A percentile compares a stretch with the other conserved stretches of the same genome.
These are phyloP conservation scores for Rehmannia glutinosa DNA, from an alignment of 257 asterid genomes.

Conservation along the genomic window DNA sequence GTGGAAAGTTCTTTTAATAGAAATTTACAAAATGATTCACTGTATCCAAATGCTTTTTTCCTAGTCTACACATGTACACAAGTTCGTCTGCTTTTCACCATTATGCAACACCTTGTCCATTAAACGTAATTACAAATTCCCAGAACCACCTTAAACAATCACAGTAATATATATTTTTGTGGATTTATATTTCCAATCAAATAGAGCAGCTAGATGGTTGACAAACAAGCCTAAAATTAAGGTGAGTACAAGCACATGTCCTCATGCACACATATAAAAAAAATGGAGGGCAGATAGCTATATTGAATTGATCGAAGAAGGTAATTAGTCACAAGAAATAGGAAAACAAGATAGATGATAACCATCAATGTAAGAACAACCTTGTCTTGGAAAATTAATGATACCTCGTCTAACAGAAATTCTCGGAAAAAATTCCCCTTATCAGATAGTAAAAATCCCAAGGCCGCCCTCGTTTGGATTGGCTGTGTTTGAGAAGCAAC, in stretches of 20 bases:
- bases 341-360: background rate
- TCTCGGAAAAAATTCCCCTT: conserved; percentile 94
- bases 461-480: conserved; percentile 90
- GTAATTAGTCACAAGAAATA: background rate
- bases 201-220: background rate
- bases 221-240: background rate
- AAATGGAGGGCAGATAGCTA: background rate
- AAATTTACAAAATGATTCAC: background rate
- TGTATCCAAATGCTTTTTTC: background rate
- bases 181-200: background rate
- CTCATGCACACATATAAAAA: background rate
- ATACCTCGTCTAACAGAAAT: conserved; percentile 95
- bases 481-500: conserved; percentile 54
- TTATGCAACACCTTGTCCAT: background rate
- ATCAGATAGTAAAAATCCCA: conserved; percentile 81
- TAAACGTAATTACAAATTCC: background rate
- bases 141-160: background rate
- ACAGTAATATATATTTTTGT: background rate
- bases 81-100: background rate
- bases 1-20: background rate
- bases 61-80: background rate
- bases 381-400: background rate
- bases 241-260: background rate
- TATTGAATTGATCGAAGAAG: background rate
- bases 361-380: background rate